Base-by-base conservation (phyloP, 2,329 filamentous ascomycete genomes). In the Tolypocladium tropicale region DNA sequence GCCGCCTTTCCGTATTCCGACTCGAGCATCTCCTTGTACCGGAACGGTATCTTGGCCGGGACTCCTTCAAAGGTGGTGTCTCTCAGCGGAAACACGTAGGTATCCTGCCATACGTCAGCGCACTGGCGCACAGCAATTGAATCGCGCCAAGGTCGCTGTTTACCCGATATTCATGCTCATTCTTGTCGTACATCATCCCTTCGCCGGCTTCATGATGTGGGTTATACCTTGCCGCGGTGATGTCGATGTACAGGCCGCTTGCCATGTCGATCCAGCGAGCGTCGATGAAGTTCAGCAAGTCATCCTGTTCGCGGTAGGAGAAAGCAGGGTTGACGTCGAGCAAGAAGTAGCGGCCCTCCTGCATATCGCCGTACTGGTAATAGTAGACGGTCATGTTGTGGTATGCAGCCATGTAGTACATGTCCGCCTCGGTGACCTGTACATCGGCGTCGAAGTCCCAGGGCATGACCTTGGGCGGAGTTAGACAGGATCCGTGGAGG, bases 381-480 rank as follows among this genome's bases (percentile, higher is more conserved):
- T 74, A 74, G 63, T 75, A 75, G 30, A 73, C 69, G 30, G 74
- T 73, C 75, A 77, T 77, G 71, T 93, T 93, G 72, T 85, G 79
- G 57, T 85, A 79, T 52, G 83, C 75, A 14, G 81, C 87, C 11
- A 93, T 76, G 63, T 81, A 83, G 55, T 77, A 74, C 56, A 93
- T 78, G 49, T 86, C 89, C 28, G 79, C 72, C 58, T 81, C 81
- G 7, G 82, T 82, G 30, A 92, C 81, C 68, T 91, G 88, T 2
- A 88, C 86, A 68, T 92, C 87, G 50, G 90, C 77, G 67, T 91
- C 87, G 69, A 83, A 83, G 67, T 91, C 88, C 88, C 88, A 90
- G 0, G 88, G 87, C 68, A 91, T 79, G 59, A 88, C 79, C 78
- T 86, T 32, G 62, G 51, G 41, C 10, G 43, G n/a, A 12, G 56